phyloP scores from a whole-genome alignment of 2,329 filamentous ascomycete species.

The Colletotrichum euphorbiae region DNA sequence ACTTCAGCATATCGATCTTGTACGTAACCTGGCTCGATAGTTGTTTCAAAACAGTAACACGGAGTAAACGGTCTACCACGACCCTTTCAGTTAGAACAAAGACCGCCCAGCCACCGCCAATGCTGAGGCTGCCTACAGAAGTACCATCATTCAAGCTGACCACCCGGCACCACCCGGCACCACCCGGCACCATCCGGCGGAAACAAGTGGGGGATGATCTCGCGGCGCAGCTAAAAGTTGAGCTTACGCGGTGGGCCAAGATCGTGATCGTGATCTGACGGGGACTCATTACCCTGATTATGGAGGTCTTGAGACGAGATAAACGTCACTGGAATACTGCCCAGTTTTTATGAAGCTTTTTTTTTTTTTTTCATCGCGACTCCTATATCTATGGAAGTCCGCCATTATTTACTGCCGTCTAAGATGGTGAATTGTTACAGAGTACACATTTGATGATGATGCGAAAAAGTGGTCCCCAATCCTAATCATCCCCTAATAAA shows the following conservation, averaged over 20 bases:
- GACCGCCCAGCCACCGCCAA: constrained; percentile 13
- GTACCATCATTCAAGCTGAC: background rate
- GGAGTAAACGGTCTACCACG: background rate
- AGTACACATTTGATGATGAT: constrained; percentile 6
- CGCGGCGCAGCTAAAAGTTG: constrained; percentile 33
- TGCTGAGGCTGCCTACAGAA: background rate
- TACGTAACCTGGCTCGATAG: too few species aligned
- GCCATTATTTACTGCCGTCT: background rate
- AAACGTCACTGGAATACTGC: too few species aligned
- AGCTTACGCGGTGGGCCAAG: constrained; percentile 37
- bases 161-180: constrained; percentile 25
- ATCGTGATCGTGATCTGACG: background rate
- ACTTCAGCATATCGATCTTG: too few species aligned
- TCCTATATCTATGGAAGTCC: background rate
- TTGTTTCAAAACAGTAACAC: background rate
- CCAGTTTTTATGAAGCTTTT: background rate
- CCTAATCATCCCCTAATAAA: constrained; percentile 19
- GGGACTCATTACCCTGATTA: too few species aligned
- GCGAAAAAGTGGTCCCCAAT: constrained; percentile 6
- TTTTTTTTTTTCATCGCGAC: constrained; percentile 3
- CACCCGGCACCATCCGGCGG: constrained; percentile 25
- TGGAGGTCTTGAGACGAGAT: too few species aligned
- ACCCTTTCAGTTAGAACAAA: constrained; percentile 18
- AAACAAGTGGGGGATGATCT: constrained; percentile 13
- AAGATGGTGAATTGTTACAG: constrained; percentile 1